Percentiles rank a stretch among this genome's conserved stretches.
These are phyloP conservation scores for Metschnikowia anglica DNA, from an alignment of 805 yeast species.

Conservation along the genomic window DNA sequence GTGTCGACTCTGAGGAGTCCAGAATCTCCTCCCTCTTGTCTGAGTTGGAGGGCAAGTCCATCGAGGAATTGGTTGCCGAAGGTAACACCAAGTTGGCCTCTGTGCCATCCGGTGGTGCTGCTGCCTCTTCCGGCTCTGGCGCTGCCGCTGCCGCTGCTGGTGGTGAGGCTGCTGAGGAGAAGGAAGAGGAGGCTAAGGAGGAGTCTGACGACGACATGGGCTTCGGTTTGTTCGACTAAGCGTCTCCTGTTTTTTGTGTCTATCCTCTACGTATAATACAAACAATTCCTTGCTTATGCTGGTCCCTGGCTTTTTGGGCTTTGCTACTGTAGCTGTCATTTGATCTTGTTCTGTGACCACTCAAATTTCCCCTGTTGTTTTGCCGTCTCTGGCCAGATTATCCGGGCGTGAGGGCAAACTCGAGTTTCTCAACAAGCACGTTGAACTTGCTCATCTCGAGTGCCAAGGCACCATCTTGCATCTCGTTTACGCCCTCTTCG, in stretches of 20 bases:
- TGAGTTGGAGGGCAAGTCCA: conserved; percentile 91
- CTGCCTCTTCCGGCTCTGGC: conserved; percentile 71
- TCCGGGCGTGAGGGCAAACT: conserved; percentile 6
- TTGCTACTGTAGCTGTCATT: not conserved
- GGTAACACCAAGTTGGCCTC: conserved; percentile 97
- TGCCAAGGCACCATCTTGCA: not conserved
- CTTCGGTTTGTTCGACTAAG: conserved; percentile 97
- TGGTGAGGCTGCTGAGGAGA: conserved; percentile 70
- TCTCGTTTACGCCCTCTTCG: not conserved
- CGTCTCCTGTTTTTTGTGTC: conserved; percentile 8
- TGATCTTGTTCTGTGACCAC: too few species aligned
- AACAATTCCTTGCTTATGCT: not conserved
- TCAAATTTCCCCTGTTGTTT: not conserved
- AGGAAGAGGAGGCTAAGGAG: conserved; percentile 62
- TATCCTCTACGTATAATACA: conserved; percentile 8
- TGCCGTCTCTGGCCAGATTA: not conserved
- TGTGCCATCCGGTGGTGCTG: conserved; percentile 98
- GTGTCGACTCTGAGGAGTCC: conserved; percentile 91
- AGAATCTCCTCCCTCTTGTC: conserved; percentile 76
- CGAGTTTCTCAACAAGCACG: conserved; percentile 29
- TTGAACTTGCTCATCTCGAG: conserved; percentile 29
- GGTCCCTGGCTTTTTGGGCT: not conserved
- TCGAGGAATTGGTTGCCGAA: conserved; percentile 86
- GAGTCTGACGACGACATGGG: conserved; percentile 79
- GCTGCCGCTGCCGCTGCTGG: conserved; percentile 73